phyloP scores from a whole-genome alignment of 148 eudicot species.

The Tetragonia tetragonoides region DNA sequence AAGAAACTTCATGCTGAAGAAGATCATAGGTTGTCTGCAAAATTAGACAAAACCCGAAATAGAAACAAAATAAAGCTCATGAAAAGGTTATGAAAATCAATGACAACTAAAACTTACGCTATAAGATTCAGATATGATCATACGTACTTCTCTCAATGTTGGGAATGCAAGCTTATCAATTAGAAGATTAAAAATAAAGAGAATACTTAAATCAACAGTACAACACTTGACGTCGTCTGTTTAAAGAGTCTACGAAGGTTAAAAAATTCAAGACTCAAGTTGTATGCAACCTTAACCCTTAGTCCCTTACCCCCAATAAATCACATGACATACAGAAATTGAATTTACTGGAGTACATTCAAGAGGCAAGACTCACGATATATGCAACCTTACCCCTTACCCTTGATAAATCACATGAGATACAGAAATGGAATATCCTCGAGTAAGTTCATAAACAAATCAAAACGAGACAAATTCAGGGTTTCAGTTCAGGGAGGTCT shows the following conservation, averaged over 20 bases:
- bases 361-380: too few relatives aligned
- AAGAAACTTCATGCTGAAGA: conserved; percentile 67
- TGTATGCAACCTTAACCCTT: background rate
- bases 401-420: background rate
- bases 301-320: background rate
- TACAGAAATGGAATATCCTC: background rate
- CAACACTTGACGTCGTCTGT: background rate
- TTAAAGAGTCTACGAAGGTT: background rate
- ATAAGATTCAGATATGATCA: background rate
- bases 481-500: background rate
- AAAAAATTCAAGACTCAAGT: background rate
- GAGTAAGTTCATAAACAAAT: background rate
- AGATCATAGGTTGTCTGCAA: conserved; percentile 86
- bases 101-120: background rate
- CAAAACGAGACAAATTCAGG: background rate
- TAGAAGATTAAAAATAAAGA: background rate
- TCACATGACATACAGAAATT: background rate
- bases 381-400: background rate
- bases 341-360: background rate
- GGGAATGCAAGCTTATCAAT: background rate
- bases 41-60: background rate
- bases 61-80: background rate
- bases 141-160: background rate
- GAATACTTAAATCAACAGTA: background rate
- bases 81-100: background rate